Evolutionary conservation across 495 filamentous ascomycete species (phyloP).

Genomic region (Geopyxis carbonaria): DNA sequence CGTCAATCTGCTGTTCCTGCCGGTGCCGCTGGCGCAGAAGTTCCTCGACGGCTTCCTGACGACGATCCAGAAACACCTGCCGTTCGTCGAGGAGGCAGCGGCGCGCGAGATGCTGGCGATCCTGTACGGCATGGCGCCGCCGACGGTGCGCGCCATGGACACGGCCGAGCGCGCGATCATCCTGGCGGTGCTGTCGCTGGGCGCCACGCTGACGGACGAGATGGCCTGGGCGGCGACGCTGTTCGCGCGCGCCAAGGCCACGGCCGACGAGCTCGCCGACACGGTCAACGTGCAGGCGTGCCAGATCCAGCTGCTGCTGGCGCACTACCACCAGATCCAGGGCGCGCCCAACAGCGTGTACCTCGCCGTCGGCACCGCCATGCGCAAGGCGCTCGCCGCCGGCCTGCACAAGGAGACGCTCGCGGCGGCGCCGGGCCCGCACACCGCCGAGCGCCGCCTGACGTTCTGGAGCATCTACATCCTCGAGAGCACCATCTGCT

Average conservation of each 20-base stretch:
- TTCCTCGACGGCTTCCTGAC: constrained; percentile 1
- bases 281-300: constrained; percentile 3
- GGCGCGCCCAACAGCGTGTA: constrained; percentile 3
- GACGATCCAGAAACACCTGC: constrained; percentile 5
- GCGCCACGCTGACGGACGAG: constrained; percentile 1
- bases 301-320: constrained; percentile 2
- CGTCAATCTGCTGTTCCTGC: constrained; percentile 2
- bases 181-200: constrained; percentile 1
- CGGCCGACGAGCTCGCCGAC: constrained; percentile 5
- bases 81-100: neutral
- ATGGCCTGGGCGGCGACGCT: constrained; percentile 3
- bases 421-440: neutral
- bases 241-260: neutral
- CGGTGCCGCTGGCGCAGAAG: neutral
- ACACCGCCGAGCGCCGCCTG: neutral
- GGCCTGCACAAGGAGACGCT: constrained; percentile 5
- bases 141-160: neutral
- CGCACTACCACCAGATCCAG: neutral
- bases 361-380: constrained; percentile 3
- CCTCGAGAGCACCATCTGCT: constrained; percentile 3
- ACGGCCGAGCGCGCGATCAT: constrained; percentile 3
- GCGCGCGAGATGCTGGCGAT: neutral
- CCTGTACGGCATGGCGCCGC: neutral
- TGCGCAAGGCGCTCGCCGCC: constrained; percentile 5
- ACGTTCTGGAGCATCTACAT: constrained; percentile 7